These are phyloP conservation scores for Sporothrix inflata DNA, from an alignment of 2,329 filamentous ascomycete species.

Conservation along the genomic window DNA sequence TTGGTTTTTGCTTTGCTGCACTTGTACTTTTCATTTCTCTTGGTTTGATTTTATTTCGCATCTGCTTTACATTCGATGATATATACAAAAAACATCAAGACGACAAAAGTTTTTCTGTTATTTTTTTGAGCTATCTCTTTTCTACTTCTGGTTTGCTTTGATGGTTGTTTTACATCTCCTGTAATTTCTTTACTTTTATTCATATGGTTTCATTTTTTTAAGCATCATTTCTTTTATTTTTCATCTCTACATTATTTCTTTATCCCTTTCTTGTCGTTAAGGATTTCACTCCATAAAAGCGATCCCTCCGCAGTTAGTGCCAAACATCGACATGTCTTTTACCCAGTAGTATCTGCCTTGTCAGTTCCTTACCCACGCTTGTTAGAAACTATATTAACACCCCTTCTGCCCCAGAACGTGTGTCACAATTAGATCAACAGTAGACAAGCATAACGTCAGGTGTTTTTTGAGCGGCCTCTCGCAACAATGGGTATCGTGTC, in stretches of 20 bases:
- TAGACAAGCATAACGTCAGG: neutral
- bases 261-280: no score
- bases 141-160: neutral
- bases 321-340: neutral
- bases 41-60: neutral
- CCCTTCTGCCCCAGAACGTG: neutral
- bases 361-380: neutral
- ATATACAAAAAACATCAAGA: slow-evolving; percentile 16
- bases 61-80: neutral
- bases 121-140: neutral
- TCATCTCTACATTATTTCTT: neutral
- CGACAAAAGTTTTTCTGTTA: slow-evolving; percentile 6
- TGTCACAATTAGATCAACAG: neutral
- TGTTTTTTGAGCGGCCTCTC: neutral
- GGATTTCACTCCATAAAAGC: no score
- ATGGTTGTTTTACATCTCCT: neutral
- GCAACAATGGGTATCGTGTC: slow-evolving; percentile 18
- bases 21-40: neutral
- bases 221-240: neutral
- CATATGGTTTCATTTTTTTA: neutral
- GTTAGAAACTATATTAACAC: neutral
- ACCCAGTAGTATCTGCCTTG: neutral
- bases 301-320: no score
- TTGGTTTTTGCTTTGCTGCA: neutral
- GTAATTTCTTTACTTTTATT: neutral